Percentiles rank a stretch among this genome's conserved stretches.
phyloP scores from a whole-genome alignment of 2,329 filamentous ascomycete species.

The Exophiala oligosperma region DNA sequence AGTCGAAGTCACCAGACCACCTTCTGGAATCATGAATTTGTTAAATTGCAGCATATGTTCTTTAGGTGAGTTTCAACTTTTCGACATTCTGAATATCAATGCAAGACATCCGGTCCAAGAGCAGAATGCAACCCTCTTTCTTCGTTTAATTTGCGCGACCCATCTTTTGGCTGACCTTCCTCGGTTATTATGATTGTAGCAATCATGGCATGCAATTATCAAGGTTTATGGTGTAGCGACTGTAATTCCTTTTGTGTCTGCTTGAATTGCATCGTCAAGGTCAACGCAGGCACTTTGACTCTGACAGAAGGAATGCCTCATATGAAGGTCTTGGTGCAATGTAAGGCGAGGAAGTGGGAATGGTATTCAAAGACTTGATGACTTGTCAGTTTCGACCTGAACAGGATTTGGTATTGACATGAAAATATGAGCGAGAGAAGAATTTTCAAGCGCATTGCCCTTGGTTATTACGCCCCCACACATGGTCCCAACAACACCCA shows the following conservation, averaged over 20 bases:
- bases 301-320: background rate
- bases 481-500: too few species aligned
- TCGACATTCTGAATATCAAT: too few species aligned
- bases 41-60: background rate
- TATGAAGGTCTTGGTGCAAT: background rate
- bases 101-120: too few species aligned
- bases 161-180: too few species aligned
- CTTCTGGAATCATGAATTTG: background rate
- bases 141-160: too few species aligned
- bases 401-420: too few species aligned
- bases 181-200: background rate
- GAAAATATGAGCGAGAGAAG: too few species aligned
- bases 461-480: too few species aligned
- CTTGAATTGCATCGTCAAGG: background rate
- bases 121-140: too few species aligned
- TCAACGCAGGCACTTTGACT: background rate
- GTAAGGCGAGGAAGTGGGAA: background rate
- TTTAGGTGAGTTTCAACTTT: background rate
- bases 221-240: background rate
- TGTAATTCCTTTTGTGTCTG: background rate
- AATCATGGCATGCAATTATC: background rate
- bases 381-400: background rate
- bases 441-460: too few species aligned
- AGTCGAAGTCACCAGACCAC: background rate
- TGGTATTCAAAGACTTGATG: slow-evolving; percentile 31